phyloP scores from a whole-genome alignment of 1,284 basidiomycete species.

The Baeospora myosura region DNA sequence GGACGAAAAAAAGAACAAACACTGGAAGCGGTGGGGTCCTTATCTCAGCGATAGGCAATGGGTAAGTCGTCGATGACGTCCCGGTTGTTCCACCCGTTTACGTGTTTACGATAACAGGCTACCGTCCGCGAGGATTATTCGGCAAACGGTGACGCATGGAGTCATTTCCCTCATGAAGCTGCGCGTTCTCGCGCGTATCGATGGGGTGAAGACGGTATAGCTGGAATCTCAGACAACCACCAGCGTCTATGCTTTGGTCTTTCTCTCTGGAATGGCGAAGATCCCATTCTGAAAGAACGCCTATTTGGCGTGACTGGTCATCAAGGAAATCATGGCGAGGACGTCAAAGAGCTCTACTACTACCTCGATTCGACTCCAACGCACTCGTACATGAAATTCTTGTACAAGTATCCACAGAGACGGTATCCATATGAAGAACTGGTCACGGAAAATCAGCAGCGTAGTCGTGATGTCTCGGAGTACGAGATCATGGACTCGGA shows the following conservation, averaged over 20 bases:
- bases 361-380: slow-evolving; percentile 98
- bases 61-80: slow-evolving; percentile 23
- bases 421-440: slow-evolving; percentile 92
- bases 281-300: slow-evolving; percentile 93
- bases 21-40: slow-evolving; percentile 99
- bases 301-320: slow-evolving; percentile 92
- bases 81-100: background rate
- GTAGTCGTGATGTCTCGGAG: slow-evolving; percentile 82
- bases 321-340: slow-evolving; percentile 97
- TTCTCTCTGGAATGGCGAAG: slow-evolving; percentile 92
- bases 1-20: slow-evolving; percentile 59
- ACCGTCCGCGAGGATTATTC: slow-evolving; percentile 99
- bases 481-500: slow-evolving; percentile 93
- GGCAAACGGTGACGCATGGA: slow-evolving; percentile 93
- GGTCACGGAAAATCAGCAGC: slow-evolving; percentile 75
- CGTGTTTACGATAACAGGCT: slow-evolving; percentile 45
- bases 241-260: slow-evolving; percentile 87
- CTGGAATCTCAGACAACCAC: slow-evolving; percentile 94
- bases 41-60: slow-evolving; percentile 97
- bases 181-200: slow-evolving; percentile 91
- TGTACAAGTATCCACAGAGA: slow-evolving; percentile 96
- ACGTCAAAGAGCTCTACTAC: slow-evolving; percentile 97
- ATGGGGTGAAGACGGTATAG: slow-evolving; percentile 98
- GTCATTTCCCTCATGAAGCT: slow-evolving; percentile 93
- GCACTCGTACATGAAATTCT: slow-evolving; percentile 98